Evolutionary conservation across 2,329 filamentous ascomycete genomes (phyloP), one percentile per base, ranked within the genome.

Genomic region (Scedosporium boydii): DNA sequence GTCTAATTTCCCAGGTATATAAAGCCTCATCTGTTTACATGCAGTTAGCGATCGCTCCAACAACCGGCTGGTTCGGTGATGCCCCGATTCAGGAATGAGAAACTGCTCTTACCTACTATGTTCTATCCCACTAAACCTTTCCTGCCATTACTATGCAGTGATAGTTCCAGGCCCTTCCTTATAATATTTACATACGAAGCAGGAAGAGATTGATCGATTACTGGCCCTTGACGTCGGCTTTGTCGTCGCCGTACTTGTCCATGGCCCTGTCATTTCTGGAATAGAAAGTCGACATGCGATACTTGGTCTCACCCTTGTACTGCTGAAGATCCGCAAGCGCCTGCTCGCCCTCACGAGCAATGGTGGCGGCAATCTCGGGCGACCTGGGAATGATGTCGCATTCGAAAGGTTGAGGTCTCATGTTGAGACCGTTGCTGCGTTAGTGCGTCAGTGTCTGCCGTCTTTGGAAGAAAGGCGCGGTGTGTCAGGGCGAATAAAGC

Each of bases 231-330:
- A n/a, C 26, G 18, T n/a, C 44, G 4, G 6, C 26, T 10, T 58
- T 41, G n/a, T 65, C 67, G 6, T 69, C 62, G 3, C 70, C 71
- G 26, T 72, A 73, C 26, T 66, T 61, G 21, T 72, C 65, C 71
- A 73, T 71, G 3, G 70, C 71, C n/a, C 69, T 58, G 21, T 71
- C 64, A 56, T 71, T 70, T 53, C 68, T 65, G 61, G 75, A 71
- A 65, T 82, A 82, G 64, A 80, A 82, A 3, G 78, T 81, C 62
- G 77, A 79, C 80, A 85, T 82, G 42, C 79, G 74, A 66, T 84
- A 84, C 68, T 81, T 77, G n/a, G 78, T 83, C 69, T 83, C 80
- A 2, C 82, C 82, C 16, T 82, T 76, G 60, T 82, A 82, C 58
- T 77, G 74, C 65, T 79, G 75, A 23, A 86, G 68, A 58, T 83